Conservation (phyloP, 106 monocot species). For the Gastrodia elata region DNA sequence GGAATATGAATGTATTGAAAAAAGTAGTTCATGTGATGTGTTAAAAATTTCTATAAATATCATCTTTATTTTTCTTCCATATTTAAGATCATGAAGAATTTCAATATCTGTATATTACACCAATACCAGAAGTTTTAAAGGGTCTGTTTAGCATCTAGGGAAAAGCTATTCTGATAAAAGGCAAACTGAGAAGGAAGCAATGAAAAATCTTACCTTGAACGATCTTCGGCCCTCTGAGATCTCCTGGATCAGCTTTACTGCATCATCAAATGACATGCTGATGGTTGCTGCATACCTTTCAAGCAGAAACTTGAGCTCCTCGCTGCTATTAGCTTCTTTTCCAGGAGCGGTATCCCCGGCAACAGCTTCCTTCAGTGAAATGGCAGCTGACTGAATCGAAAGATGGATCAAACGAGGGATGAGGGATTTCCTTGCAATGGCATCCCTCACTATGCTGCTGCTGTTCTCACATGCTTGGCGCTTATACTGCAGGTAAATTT, state of each 20-base stretch:
- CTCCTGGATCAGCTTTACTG: conserved; percentile 29
- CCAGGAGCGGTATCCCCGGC: conserved; percentile 26
- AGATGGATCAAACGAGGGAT: conserved; percentile 60
- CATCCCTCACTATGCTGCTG: conserved; percentile 11
- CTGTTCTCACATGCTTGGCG: conserved; percentile 27
- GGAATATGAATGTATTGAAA: background rate
- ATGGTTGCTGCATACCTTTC: conserved; percentile 45
- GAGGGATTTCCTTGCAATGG: conserved; percentile 56
- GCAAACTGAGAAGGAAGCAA: background rate
- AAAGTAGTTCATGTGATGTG: background rate
- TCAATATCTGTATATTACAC: background rate
- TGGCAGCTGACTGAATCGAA: conserved; percentile 41
- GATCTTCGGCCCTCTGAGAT: conserved; percentile 39
- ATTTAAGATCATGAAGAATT: background rate
- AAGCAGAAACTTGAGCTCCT: conserved; percentile 45
- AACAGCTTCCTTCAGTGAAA: conserved; percentile 34
- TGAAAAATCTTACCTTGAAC: conserved; percentile 39
- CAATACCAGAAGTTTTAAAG: background rate
- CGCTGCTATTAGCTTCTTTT: conserved; percentile 5
- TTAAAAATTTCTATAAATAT: background rate
- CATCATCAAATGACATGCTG: conserved; percentile 60
- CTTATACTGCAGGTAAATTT: conserved; percentile 6
- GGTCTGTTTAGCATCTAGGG: too few species aligned
- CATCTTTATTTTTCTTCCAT: background rate
- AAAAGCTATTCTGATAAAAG: background rate